Conservation (phyloP, 1,284 basidiomycete species). For the Melanopsichium pennsylvanicum region DNA sequence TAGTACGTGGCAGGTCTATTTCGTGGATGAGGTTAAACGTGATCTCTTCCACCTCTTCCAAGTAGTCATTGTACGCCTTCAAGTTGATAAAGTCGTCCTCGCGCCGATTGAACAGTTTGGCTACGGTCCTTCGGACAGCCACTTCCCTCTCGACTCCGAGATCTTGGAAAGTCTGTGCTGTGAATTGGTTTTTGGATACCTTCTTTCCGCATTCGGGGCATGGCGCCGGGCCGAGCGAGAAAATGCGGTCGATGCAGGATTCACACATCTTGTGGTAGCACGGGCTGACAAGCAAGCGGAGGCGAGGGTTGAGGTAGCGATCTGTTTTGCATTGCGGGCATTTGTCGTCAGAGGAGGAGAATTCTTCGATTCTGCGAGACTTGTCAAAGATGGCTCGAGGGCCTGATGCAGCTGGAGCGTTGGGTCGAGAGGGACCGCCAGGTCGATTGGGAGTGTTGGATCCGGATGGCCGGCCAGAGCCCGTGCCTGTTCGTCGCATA, state of each 20-base stretch:
- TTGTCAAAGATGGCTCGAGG: constrained; percentile 49
- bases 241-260: constrained; percentile 89
- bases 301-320: constrained; percentile 90
- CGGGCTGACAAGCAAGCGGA: constrained; percentile 87
- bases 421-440: constrained; percentile 35
- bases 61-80: constrained; percentile 90
- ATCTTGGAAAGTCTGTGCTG: constrained; percentile 96
- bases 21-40: constrained; percentile 96
- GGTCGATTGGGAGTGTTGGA: constrained; percentile 13
- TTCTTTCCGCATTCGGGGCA: constrained; percentile 91
- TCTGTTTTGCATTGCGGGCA: constrained; percentile 98
- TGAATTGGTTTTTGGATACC: constrained; percentile 91
- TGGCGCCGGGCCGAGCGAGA: constrained; percentile 92
- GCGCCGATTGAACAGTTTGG: constrained; percentile 85
- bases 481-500: constrained; percentile 24
- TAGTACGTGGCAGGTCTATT: constrained; percentile 82
- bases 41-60: constrained; percentile 95
- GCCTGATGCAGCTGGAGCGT: constrained; percentile 13
- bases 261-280: constrained; percentile 95
- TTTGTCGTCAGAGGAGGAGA: constrained; percentile 72
- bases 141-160: constrained; percentile 96
- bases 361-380: constrained; percentile 55
- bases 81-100: constrained; percentile 86
- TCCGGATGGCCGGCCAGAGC: constrained; percentile 15
- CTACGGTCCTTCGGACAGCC: constrained; percentile 82